A percentile compares a stretch with the other conserved stretches of the same genome.
Conservation (phyloP, 2,329 filamentous ascomycete genomes). For the Fusarium sterilihyphosum region DNA sequence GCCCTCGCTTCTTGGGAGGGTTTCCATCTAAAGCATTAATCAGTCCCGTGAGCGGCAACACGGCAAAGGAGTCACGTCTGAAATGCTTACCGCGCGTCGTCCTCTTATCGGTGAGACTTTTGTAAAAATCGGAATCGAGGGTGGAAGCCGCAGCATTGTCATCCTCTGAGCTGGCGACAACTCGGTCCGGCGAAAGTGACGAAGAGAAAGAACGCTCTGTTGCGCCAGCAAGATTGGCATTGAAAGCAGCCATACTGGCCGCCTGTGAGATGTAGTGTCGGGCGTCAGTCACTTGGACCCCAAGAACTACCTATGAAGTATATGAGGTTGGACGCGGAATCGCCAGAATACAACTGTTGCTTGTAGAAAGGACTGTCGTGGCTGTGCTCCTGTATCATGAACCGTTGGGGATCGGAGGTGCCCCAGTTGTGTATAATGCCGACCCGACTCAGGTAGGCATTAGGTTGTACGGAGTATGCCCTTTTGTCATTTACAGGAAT, state of each 20-base stretch:
- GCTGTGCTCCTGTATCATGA: conserved; percentile 13
- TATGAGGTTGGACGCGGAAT: background rate
- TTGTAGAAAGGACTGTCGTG: background rate
- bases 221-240: conserved; percentile 28
- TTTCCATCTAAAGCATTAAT: conserved; percentile 76
- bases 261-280: conserved; percentile 1
- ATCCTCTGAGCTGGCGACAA: conserved; percentile 42
- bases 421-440: background rate
- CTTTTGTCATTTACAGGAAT: background rate
- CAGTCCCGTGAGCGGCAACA: conserved; percentile 5
- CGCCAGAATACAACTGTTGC: conserved; percentile 2
- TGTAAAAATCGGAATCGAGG: conserved; percentile 71
- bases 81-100: conserved; percentile 72
- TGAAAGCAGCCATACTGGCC: conserved; percentile 36
- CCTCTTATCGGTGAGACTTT: conserved; percentile 76
- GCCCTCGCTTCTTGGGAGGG: conserved; percentile 86
- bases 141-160: conserved; percentile 55
- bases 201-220: conserved; percentile 54
- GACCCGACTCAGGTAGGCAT: background rate
- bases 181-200: conserved; percentile 56
- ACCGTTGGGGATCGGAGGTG: background rate
- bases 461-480: background rate
- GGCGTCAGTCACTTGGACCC: background rate
- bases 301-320: background rate
- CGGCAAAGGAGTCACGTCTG: background rate